A percentile compares a stretch with the other conserved stretches of the same genome.
Conservation (phyloP, 352 stramenopile genomes). For the Phytophthora tubulina region DNA sequence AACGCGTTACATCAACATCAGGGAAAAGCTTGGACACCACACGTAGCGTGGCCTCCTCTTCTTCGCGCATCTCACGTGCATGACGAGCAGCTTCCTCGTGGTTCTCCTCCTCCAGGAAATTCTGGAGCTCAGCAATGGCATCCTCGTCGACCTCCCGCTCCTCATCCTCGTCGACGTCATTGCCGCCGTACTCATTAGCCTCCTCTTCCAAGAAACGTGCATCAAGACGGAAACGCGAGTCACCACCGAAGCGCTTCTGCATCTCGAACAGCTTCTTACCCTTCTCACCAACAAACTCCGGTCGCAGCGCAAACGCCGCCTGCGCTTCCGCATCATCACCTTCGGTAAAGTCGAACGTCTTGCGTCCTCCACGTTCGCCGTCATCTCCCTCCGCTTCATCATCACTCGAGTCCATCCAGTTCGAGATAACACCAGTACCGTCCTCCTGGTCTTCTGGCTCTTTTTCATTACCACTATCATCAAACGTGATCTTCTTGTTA, state of each 20-base stretch:
- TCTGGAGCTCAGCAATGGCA: conserved; percentile 49
- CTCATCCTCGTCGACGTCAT: conserved; percentile 47
- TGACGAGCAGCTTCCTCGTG: conserved; percentile 42
- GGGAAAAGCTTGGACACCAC: conserved; percentile 71
- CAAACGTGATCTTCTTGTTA: conserved; percentile 84
- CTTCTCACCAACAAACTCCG: conserved; percentile 74
- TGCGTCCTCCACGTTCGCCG: conserved; percentile 21
- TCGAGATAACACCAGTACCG: conserved; percentile 34
- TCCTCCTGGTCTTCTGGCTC: conserved; percentile 42
- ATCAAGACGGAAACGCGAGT: conserved; percentile 83
- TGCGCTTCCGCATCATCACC: conserved; percentile 33
- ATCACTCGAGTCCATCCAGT: conserved; percentile 73
- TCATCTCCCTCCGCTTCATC: conserved; percentile 49
- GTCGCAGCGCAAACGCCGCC: conserved; percentile 67
- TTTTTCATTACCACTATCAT: conserved; percentile 72
- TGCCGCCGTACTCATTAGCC: conserved; percentile 67
- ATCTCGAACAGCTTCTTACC: conserved; percentile 85
- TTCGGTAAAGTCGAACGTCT: conserved; percentile 60
- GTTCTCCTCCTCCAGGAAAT: conserved; percentile 60
- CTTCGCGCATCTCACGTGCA: conserved; percentile 54
- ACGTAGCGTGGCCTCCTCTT: conserved; percentile 63
- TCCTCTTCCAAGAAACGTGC: conserved; percentile 78
- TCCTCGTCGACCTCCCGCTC: conserved; percentile 29
- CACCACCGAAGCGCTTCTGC: conserved; percentile 82
- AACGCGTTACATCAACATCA: conserved; percentile 71